Evolutionary conservation across 768 basidiomycete genomes (phyloP).

Genomic region (Phlebiopsis flavidoalba): DNA sequence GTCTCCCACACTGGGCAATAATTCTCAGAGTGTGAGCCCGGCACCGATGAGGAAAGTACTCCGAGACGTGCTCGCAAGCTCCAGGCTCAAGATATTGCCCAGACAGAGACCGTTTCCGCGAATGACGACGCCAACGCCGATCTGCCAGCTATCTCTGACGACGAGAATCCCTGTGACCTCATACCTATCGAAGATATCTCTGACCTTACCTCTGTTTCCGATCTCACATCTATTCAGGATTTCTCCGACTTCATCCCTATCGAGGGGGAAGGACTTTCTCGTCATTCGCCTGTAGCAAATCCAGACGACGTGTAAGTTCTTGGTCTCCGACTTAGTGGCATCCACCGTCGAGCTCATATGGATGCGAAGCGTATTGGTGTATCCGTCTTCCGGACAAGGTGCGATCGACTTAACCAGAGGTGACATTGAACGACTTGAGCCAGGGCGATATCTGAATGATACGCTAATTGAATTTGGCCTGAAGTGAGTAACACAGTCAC

Average conservation of each 20-base stretch:
- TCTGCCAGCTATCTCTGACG: no score
- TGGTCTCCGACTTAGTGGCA: neutral
- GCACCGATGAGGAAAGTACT: no score
- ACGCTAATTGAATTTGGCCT: conserved; percentile 95
- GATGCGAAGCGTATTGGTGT: conserved; percentile 60
- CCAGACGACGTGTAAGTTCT: conserved; percentile 60
- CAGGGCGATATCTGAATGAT: conserved; percentile 90
- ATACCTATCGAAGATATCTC: neutral
- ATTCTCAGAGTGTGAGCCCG: no score
- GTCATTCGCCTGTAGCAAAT: conserved; percentile 25
- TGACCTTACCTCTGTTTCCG: no score
- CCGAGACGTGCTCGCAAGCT: no score
- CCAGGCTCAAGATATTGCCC: no score
- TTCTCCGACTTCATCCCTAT: neutral
- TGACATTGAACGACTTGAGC: conserved; percentile 68
- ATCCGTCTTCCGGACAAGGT: conserved; percentile 64
- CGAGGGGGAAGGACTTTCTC: neutral
- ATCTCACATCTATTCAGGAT: neutral
- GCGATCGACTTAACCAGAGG: conserved; percentile 78
- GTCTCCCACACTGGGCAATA: no score
- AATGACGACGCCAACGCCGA: no score
- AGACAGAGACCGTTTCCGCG: no score
- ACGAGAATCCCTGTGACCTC: no score
- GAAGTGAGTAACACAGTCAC: conserved; percentile 50
- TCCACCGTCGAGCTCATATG: neutral